Base-by-base conservation (phyloP, 1,139 yeast genomes). In the Pneumocystis oryctolagi region DNA sequence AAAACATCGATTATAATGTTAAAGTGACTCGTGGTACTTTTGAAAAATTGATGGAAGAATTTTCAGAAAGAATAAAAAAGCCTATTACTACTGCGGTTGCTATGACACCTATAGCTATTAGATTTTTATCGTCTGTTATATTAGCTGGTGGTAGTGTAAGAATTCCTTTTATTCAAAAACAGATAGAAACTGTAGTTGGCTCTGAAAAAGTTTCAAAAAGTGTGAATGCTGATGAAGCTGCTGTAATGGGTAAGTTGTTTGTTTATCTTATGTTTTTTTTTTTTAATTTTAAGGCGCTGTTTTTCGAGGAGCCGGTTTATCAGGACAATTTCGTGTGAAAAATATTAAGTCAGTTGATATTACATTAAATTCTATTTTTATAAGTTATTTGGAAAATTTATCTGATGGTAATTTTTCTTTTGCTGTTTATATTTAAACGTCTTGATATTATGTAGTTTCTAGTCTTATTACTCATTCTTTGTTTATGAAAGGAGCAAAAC, bases 221-320 rank as follows among this genome's bases (percentile, higher is more conserved):
- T 64, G 95, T 94, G 61, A 92, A 92, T 73, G 94, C 98, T 0
- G 99, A 92, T 74, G 99, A 92, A 74, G 84, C 97, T 65, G 89
- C 89, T 65, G 96, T 89, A 16, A 78, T 88, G 70, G 99, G 55
- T 47, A 25, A 16, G 55, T 12, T 47, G 12, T 5, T 47, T 47
- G 12, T 9, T 25, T 9, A n/a, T 47, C 20, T 20, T 47, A 12
- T 25, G 25, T 47, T 47, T 47, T 5, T 37, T 37, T 14, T 42
- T 42, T 47, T 25, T 39, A 6, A 47, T 28, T 18, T 47, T 18
- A 47, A 47, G 55, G 99, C 63, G 84, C 95, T 5, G 84, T 96
- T 16, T 76, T 87, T 60, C 81, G 89, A 67, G 98, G 94, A 16
- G 86, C 89, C 62, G 80, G 78, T 20, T 71, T 84, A 30, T 80